Evolutionary conservation across 805 yeast species (phyloP), one percentile per base, ranked within the genome.

Genomic region (Nakazawaea sp.): DNA sequence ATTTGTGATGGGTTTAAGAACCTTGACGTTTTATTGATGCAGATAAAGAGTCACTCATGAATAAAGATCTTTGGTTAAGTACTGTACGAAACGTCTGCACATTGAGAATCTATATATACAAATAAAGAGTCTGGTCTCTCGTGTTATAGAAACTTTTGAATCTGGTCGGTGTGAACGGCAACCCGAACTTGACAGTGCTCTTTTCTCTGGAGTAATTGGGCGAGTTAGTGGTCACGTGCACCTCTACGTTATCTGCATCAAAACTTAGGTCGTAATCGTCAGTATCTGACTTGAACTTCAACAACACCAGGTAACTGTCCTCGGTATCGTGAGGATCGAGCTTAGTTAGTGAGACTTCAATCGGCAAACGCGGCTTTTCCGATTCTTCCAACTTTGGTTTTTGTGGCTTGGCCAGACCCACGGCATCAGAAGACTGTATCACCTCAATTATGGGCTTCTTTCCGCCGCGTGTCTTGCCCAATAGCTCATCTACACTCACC

Each of bases 371-470:
- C 9, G 12, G 20, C 8, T 44, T 44, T 2, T 33, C 24, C 18
- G 10, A 12, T n/a, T 30, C 20, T 15, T 18, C 21, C 13, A n/a
- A 31, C n/a, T n/a, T n/a, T n/a, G n/a, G n/a, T n/a, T n/a, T n/a
- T n/a, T n/a, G n/a, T n/a, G n/a, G n/a, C 42, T 38, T 40, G 34
- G 29, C 7, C 8, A 12, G 10, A 21, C 10, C 7, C 10, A 21
- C 24, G 10, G 24, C 24, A 21, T 10, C 24, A 21, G 24, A 21
- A 21, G 10, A 8, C 16, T 57, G 61, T 11, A 79, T 65, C 42
- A 78, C 86, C 49, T 76, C 68, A 29, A 80, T 78, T 39, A 78
- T 48, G 6, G 75, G 76, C 36, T 57, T 67, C 6, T 47, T 43
- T 1, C 7, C 10, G 8, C 31, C 34, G 10, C 18, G 12, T 6